Percentiles rank a stretch among this genome's conserved stretches.
These are phyloP conservation scores for Calonectria pauciramosa DNA, from an alignment of 2,329 filamentous ascomycete genomes.

Conservation along the genomic window DNA sequence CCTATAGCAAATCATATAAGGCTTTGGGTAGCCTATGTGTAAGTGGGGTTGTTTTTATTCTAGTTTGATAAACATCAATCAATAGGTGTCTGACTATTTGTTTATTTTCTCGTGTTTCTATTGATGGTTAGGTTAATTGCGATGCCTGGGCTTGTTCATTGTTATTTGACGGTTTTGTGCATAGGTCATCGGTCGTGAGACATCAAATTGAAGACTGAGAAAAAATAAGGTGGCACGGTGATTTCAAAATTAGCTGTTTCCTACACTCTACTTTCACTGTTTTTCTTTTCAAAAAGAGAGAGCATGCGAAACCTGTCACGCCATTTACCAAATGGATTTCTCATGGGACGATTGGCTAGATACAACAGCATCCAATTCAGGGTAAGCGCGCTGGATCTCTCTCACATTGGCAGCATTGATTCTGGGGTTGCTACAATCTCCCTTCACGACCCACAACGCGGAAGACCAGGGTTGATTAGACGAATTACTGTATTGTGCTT, in stretches of 20 bases:
- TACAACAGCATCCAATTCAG: neutral
- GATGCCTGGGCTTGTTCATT: neutral
- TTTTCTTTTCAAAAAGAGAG: too few species aligned
- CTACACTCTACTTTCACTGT: too few species aligned
- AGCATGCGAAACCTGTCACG: neutral
- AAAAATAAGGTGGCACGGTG: neutral
- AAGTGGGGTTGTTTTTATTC: neutral
- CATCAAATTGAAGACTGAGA: too few species aligned
- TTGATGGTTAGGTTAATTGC: neutral
- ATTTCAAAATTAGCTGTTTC: neutral
- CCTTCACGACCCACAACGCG: neutral
- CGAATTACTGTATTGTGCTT: neutral
- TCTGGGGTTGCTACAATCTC: neutral
- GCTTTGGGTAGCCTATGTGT: neutral
- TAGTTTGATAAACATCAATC: neutral
- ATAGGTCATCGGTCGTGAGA: neutral
- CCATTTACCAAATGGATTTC: neutral
- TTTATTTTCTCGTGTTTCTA: neutral
- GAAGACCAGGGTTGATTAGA: neutral
- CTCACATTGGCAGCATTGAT: neutral
- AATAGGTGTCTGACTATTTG: neutral
- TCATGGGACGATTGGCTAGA: neutral
- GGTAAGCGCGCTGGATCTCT: neutral
- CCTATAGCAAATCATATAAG: neutral
- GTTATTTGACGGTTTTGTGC: neutral